A percentile compares a stretch with the other conserved stretches of the same genome.
Evolutionary conservation across 164 flowering plant species (phyloP).

Genomic region (Vitis rupestris): DNA sequence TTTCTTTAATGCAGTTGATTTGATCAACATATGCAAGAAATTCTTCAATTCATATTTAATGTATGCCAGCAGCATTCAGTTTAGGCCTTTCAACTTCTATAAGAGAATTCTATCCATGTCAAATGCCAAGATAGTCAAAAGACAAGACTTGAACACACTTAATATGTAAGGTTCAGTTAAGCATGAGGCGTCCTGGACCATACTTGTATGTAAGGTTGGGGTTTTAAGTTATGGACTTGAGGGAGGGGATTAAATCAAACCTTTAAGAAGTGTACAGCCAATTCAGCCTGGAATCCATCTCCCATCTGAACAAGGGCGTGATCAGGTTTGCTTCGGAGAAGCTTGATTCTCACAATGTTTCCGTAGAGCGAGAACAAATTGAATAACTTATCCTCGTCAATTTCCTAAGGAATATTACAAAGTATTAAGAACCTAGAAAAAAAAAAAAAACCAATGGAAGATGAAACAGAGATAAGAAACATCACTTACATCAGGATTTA

Average conservation of each 20-base stretch:
- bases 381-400: conserved; percentile 95
- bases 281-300: conserved; percentile 97
- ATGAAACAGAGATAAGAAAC: background rate
- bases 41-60: too few relatives aligned
- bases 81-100: too few relatives aligned
- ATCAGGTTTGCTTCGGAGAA: conserved; percentile 93
- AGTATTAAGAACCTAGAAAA: background rate
- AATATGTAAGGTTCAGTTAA: too few relatives aligned
- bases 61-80: too few relatives aligned
- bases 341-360: conserved; percentile 87
- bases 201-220: too few relatives aligned
- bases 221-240: background rate
- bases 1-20: too few relatives aligned
- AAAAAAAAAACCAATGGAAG: background rate
- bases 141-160: too few relatives aligned
- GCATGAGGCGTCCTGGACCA: too few relatives aligned
- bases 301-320: conserved; percentile 97
- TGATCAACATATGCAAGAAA: too few relatives aligned
- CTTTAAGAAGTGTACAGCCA: conserved; percentile 97
- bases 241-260: conserved; percentile 25
- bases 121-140: too few relatives aligned
- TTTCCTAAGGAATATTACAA: conserved; percentile 40
- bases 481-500: conserved; percentile 78
- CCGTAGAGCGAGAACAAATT: conserved; percentile 95
- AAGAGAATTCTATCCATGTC: too few relatives aligned